Evolutionary conservation across 495 filamentous ascomycete species (phyloP), one percentile per base, ranked within the genome.

Genomic region (Paragyromitra xinjiangensis): DNA sequence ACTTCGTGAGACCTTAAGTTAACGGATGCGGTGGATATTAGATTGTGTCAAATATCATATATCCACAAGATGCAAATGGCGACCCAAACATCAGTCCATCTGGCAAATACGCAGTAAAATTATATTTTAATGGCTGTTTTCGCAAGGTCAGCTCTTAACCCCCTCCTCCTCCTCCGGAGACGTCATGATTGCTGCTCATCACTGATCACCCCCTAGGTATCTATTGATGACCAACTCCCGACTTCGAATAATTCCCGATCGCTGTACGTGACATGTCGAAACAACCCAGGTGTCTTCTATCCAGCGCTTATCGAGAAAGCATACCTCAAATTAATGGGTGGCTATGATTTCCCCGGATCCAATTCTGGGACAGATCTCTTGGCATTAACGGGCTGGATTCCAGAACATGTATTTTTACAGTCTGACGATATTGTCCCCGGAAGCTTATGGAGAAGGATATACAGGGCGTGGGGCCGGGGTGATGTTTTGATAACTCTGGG

Each of bases 331-430:
- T 88, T 98, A 7, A 89, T 94, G 24, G 96, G 96, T 42, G 96
- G 95, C 42, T 99, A 99, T 83, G 93, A 98, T 77, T 98, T 99
- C 78, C 95, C 95, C 1, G 95, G 95, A n/a, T 98, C 95, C 80
- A 98, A 99, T 82, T 98, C 94, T 2, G 94, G 92, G 1, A 97
- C 94, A 6, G 95, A 99, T 82, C 84, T 99, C 2, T 93, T 93
- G 86, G 90, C 94, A 12, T 83, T 99, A 62, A 96, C 92, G 1
- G 94, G 95, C 39, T 99, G 95, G 95, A 93, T 99, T 69, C 95
- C 95, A 0, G 94, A 99, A 83, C 95, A 99, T 80, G 84, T 98
- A 3, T 97, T 96, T 80, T 85, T 98, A 3, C 94, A 97, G 71
- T 84, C 88, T 55, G 91, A 95, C 71, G 93, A 97, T 62, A 80